These are phyloP conservation scores for Debaryomyces subglobosus DNA, from an alignment of 1,139 yeast species.

Conservation along the genomic window DNA sequence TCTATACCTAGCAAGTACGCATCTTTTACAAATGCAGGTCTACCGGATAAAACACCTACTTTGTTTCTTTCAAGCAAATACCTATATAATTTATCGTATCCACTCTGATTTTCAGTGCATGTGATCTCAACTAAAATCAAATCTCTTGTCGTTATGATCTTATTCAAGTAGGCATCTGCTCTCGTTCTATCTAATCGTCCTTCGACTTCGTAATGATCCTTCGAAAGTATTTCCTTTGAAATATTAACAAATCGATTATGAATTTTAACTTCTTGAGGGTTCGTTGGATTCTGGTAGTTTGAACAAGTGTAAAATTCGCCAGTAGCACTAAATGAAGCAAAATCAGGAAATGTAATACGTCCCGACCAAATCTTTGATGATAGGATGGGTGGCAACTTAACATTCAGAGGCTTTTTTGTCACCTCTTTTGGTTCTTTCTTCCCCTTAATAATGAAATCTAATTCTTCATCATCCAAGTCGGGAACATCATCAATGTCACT, in stretches of 20 bases:
- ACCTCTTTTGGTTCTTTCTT: slow-evolving; percentile 5
- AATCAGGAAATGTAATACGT: slow-evolving; percentile 55
- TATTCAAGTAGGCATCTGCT: slow-evolving; percentile 61
- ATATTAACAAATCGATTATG: slow-evolving; percentile 32
- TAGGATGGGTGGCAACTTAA: slow-evolving; percentile 18
- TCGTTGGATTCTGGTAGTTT: slow-evolving; percentile 30
- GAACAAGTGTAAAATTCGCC: slow-evolving; percentile 48
- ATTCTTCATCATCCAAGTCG: slow-evolving; percentile 28
- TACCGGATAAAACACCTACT: slow-evolving; percentile 63
- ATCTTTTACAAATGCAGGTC: slow-evolving; percentile 60
- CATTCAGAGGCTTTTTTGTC: slow-evolving; percentile 7
- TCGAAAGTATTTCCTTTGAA: slow-evolving; percentile 33
- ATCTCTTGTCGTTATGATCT: slow-evolving; percentile 52
- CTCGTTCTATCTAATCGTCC: slow-evolving; percentile 60
- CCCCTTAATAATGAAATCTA: slow-evolving; percentile 17
- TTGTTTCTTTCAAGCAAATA: slow-evolving; percentile 54
- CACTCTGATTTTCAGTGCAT: slow-evolving; percentile 24
- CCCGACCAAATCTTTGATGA: slow-evolving; percentile 55
- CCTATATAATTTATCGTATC: slow-evolving; percentile 52
- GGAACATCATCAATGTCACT: slow-evolving; percentile 23
- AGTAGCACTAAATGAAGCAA: slow-evolving; percentile 50
- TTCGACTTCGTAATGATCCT: slow-evolving; percentile 50
- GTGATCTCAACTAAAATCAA: slow-evolving; percentile 51
- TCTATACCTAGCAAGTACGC: slow-evolving; percentile 59
- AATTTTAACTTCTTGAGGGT: slow-evolving; percentile 22